Evolutionary conservation across 331 rosid genomes (phyloP).

Genomic region (Malus hybrid): DNA sequence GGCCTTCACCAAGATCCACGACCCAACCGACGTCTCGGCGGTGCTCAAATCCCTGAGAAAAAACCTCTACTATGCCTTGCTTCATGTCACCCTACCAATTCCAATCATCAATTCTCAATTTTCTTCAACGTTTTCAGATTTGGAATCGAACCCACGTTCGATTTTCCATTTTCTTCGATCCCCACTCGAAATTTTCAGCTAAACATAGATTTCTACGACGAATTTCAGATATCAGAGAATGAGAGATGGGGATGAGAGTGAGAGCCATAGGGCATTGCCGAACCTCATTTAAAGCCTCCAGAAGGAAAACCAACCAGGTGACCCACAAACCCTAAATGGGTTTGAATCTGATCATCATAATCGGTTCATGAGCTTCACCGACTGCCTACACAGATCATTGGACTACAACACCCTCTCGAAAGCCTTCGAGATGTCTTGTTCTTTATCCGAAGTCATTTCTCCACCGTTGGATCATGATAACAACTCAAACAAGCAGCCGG

Average conservation of each 20-base stretch:
- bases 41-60: not conserved
- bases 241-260: slow-evolving; percentile 50
- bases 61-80: not conserved
- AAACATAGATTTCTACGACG: not conserved
- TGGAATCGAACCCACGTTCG: not conserved
- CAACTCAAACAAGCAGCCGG: slow-evolving; percentile 17
- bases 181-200: not conserved
- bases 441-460: slow-evolving; percentile 62
- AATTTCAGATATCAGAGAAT: not conserved
- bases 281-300: slow-evolving; percentile 57
- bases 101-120: not conserved
- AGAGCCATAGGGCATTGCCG: slow-evolving; percentile 55
- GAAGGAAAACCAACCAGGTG: slow-evolving; percentile 17
- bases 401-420: slow-evolving; percentile 65
- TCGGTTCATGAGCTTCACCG: slow-evolving; percentile 48
- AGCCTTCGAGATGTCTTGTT: slow-evolving; percentile 84
- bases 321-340: slow-evolving; percentile 26
- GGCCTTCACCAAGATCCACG: no score
- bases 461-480: slow-evolving; percentile 31
- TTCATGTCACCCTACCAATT: not conserved
- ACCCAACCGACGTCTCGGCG: no score
- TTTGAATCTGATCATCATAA: slow-evolving; percentile 28
- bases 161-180: not conserved
- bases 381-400: slow-evolving; percentile 61
- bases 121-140: not conserved